These are phyloP conservation scores for Lotmaria passim DNA, from an alignment of 208 protist genomes.

Conservation along the genomic window DNA sequence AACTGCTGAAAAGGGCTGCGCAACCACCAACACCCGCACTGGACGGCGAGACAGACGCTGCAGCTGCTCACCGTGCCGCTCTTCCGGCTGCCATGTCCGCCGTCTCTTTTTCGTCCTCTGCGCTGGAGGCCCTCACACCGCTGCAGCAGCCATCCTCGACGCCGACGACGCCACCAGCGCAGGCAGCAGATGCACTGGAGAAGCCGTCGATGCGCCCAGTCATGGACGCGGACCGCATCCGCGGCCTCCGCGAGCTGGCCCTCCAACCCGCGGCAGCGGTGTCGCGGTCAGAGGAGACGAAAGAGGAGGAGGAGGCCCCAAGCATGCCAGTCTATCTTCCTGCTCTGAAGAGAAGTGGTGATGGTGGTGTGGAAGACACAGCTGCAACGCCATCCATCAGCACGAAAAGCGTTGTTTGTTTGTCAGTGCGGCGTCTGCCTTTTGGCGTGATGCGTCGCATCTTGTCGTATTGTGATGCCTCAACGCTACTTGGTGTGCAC, in stretches of 20 bases:
- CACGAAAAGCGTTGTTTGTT: background rate
- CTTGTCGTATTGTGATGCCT: constrained; percentile 43
- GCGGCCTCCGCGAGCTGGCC: constrained; percentile 2
- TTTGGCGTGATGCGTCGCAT: constrained; percentile 45
- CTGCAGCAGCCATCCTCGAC: background rate
- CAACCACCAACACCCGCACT: background rate
- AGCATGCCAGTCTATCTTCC: too few species aligned
- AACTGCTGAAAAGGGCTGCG: background rate
- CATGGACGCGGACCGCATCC: background rate
- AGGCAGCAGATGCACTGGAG: too few species aligned
- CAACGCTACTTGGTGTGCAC: constrained; percentile 35
- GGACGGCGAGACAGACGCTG: background rate
- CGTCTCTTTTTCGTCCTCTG: background rate
- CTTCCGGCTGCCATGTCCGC: background rate
- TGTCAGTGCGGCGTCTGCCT: constrained; percentile 35
- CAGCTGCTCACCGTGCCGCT: background rate
- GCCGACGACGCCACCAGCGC: background rate
- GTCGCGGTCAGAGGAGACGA: background rate
- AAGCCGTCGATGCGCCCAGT: background rate
- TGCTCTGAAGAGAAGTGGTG: too few species aligned
- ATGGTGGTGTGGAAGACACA: too few species aligned
- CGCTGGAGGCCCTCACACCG: background rate
- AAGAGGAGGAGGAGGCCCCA: constrained; percentile 9
- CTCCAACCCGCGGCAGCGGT: background rate
- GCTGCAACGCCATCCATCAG: too few species aligned